A percentile compares a stretch with the other conserved stretches of the same genome.
Evolutionary conservation across 306 rosid genomes (phyloP).

Genomic region (Cucumis cinereus): DNA sequence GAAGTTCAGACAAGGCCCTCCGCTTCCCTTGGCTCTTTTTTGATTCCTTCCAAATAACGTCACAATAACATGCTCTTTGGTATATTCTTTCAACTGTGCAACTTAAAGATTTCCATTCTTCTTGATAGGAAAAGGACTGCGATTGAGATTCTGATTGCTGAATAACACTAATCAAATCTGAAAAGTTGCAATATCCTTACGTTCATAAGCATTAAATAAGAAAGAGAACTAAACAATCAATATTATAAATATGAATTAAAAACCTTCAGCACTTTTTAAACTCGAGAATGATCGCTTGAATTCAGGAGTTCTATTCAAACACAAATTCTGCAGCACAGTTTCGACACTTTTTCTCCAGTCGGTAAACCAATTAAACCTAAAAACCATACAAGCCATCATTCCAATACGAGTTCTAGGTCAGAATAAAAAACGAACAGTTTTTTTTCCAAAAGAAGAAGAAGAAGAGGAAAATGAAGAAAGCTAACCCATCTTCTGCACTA

Average conservation of each 20-base stretch:
- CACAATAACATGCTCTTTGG: slow-evolving; percentile 31
- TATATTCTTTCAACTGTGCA: slow-evolving; percentile 37
- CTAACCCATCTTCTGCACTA: slow-evolving; percentile 50
- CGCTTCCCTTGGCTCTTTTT: slow-evolving; percentile 57
- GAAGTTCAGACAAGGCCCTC: slow-evolving; percentile 59
- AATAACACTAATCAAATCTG: slow-evolving; percentile 21
- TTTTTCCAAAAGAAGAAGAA: too few species aligned
- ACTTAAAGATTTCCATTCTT: slow-evolving; percentile 59
- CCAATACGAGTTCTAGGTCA: neutral
- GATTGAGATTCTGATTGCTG: slow-evolving; percentile 26
- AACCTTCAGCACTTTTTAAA: slow-evolving; percentile 25
- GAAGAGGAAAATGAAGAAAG: neutral
- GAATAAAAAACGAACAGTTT: neutral
- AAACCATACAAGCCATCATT: slow-evolving; percentile 10
- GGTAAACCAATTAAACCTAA: slow-evolving; percentile 57
- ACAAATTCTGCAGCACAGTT: slow-evolving; percentile 28
- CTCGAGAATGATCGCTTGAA: slow-evolving; percentile 10
- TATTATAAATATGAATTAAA: neutral
- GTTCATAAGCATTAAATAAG: neutral
- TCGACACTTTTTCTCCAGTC: slow-evolving; percentile 30
- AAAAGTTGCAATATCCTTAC: slow-evolving; percentile 8
- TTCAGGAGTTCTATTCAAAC: slow-evolving; percentile 16
- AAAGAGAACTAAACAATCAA: neutral
- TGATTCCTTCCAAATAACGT: slow-evolving; percentile 60
- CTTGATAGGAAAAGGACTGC: slow-evolving; percentile 13